phyloP scores from a whole-genome alignment of 805 yeast species.

The Candida sphagnicola region DNA sequence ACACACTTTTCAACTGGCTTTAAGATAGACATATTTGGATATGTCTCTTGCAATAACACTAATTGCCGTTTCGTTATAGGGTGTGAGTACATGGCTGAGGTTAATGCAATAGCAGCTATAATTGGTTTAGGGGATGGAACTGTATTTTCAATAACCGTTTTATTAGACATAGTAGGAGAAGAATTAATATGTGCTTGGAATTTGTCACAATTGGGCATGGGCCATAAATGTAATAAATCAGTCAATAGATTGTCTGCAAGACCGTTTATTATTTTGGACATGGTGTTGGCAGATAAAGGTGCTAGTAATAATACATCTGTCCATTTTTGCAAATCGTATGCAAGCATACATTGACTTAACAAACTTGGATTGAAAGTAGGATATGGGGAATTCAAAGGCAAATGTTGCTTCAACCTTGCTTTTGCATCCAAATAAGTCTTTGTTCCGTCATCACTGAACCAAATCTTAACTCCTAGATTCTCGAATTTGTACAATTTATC shows the following conservation, averaged over 20 bases:
- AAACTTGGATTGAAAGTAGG: constrained; percentile 3
- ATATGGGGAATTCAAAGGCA: not conserved
- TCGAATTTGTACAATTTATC: constrained; percentile 19
- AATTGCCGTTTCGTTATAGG: constrained; percentile 22
- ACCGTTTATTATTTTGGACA: constrained; percentile 23
- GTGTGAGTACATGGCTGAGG: constrained; percentile 23
- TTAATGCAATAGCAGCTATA: constrained; percentile 20
- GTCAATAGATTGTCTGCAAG: constrained; percentile 21
- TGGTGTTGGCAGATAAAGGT: constrained; percentile 21
- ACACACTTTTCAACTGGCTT: constrained; percentile 25
- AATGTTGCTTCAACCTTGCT: constrained; percentile 6
- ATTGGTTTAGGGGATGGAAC: constrained; percentile 18
- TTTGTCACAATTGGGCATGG: constrained; percentile 10
- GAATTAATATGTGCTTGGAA: not conserved
- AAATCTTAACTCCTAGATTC: constrained; percentile 19
- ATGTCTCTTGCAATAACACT: constrained; percentile 17
- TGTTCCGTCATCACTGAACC: constrained; percentile 20
- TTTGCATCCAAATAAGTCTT: constrained; percentile 12
- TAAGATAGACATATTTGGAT: constrained; percentile 19
- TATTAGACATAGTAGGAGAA: constrained; percentile 2
- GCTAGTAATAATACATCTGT: constrained; percentile 23
- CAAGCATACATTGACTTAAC: constrained; percentile 12
- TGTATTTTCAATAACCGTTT: constrained; percentile 15
- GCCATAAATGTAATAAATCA: constrained; percentile 21
- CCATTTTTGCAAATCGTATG: constrained; percentile 21